Conservation (phyloP, 768 basidiomycete genomes). For the Suillus subluteus region DNA sequence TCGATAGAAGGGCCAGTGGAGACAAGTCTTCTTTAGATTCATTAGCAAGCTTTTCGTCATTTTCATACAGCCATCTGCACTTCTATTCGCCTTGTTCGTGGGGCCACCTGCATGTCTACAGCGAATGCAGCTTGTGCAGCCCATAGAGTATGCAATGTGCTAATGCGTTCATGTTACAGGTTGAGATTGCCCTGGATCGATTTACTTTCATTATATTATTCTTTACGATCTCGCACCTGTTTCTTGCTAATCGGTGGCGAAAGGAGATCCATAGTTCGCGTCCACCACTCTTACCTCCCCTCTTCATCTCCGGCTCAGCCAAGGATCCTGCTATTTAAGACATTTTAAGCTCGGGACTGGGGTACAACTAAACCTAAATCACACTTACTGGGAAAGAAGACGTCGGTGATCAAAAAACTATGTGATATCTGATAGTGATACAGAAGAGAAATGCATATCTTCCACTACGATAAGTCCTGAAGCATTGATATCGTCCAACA, state of each 20-base stretch:
- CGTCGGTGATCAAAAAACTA: not conserved
- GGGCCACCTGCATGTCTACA: too few species aligned
- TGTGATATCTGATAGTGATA: constrained; percentile 3
- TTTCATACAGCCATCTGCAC: not conserved
- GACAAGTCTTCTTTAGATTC: not conserved
- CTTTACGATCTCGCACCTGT: not conserved
- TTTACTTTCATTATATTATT: not conserved
- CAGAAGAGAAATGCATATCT: not conserved
- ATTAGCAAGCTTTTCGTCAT: not conserved
- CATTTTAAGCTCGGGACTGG: not conserved
- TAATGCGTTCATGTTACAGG: not conserved
- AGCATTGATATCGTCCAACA: not conserved
- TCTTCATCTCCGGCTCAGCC: not conserved
- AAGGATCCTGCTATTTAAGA: not conserved
- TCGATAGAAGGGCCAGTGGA: not conserved
- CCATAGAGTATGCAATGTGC: not conserved
- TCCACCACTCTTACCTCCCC: not conserved
- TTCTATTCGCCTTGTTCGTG: not conserved
- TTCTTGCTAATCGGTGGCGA: not conserved
- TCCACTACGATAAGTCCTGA: not conserved
- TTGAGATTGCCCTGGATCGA: not conserved
- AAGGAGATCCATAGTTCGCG: not conserved
- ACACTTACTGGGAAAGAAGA: not conserved
- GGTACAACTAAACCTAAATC: not conserved
- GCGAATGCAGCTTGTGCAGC: not conserved